These are phyloP conservation scores for Erodium maritimum DNA, from an alignment of 345 rosid genomes.

Conservation along the genomic window DNA sequence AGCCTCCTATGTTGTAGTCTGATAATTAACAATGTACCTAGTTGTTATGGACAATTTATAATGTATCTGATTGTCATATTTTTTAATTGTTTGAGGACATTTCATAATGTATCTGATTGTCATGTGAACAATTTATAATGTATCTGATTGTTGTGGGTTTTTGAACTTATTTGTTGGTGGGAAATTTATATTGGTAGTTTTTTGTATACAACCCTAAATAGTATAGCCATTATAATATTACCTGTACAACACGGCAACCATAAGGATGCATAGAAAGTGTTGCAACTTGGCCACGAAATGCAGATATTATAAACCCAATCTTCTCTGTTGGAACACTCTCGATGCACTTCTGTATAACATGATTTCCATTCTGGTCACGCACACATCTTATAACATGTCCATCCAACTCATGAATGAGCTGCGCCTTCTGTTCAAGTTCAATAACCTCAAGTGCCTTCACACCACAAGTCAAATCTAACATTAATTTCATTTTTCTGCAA, in stretches of 20 bases:
- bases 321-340: constrained; percentile 54
- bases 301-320: constrained; percentile 33
- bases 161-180: no score
- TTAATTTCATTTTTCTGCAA: not conserved
- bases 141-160: no score
- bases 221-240: not conserved
- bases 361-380: constrained; percentile 71
- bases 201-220: no score
- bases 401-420: constrained; percentile 56
- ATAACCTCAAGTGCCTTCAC: constrained; percentile 51
- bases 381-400: constrained; percentile 51
- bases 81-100: no score
- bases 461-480: constrained; percentile 5
- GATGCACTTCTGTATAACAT: constrained; percentile 61
- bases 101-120: no score
- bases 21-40: no score
- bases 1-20: no score
- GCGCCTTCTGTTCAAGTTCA: constrained; percentile 50
- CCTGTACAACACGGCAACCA: constrained; percentile 67
- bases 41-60: no score
- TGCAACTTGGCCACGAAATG: constrained; percentile 45
- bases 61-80: no score
- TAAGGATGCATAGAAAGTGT: constrained; percentile 54
- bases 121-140: no score
- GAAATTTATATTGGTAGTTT: no score